Evolutionary conservation across 164 flowering plant genomes (phyloP).

Genomic region (Annona cherimola): DNA sequence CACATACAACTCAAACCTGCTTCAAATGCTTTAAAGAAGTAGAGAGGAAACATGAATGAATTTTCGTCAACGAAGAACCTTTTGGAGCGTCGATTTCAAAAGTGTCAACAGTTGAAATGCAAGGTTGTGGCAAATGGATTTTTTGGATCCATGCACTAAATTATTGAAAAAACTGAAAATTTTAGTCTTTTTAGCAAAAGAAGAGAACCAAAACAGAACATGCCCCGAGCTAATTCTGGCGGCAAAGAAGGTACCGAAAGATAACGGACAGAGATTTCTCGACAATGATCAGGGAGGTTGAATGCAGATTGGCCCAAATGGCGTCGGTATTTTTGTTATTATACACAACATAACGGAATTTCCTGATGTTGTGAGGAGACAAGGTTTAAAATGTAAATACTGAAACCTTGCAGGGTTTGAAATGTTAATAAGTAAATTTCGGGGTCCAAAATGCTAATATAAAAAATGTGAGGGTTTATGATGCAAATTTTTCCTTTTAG

Average conservation of each 20-base stretch:
- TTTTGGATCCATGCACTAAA: constrained; percentile 27
- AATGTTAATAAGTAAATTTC: too few relatives aligned
- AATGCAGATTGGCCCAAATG: not conserved
- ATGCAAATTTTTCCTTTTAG: too few relatives aligned
- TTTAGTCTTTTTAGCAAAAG: not conserved
- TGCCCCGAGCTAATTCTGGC: constrained; percentile 94
- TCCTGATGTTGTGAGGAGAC: too few relatives aligned
- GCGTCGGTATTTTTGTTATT: not conserved
- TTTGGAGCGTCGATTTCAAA: constrained; percentile 94
- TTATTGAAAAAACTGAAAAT: not conserved
- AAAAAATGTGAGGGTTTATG: too few relatives aligned
- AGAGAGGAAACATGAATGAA: not conserved
- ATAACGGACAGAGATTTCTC: not conserved
- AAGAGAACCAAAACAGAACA: not conserved
- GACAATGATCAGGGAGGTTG: not conserved
- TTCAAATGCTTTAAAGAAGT: not conserved
- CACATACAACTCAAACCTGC: not conserved
- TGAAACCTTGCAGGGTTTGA: too few relatives aligned
- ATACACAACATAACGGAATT: too few relatives aligned
- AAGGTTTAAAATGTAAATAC: too few relatives aligned
- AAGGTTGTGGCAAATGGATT: constrained; percentile 95
- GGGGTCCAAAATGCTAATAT: too few relatives aligned
- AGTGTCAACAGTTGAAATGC: constrained; percentile 95
- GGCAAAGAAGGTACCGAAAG: constrained; percentile 35
- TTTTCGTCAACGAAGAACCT: constrained; percentile 34